A percentile compares a stretch with the other conserved stretches of the same genome.
Conservation (phyloP, 2,329 filamentous ascomycete genomes). For the Cladosporium sp. region DNA sequence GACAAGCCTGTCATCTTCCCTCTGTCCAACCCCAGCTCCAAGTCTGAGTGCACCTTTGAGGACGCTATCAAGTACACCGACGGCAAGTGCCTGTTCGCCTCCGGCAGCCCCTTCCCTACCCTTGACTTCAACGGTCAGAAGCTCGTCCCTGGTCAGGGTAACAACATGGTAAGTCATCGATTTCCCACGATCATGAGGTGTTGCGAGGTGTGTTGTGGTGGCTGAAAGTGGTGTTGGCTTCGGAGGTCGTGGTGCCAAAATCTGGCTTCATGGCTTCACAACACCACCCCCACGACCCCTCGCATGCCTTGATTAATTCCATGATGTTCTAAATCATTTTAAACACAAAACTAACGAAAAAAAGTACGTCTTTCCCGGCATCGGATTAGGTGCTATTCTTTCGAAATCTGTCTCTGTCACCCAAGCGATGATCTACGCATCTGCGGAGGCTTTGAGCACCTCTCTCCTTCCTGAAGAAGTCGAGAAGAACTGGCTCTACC, state of each 20-base stretch:
- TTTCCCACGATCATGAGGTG: not conserved
- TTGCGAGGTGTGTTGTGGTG: not conserved
- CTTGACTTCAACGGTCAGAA: conserved; percentile 47
- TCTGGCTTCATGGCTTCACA: not conserved
- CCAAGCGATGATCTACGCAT: conserved; percentile 95
- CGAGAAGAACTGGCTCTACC: conserved; percentile 78
- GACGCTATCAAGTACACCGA: conserved; percentile 88
- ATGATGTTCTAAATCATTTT: not conserved
- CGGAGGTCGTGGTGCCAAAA: not conserved
- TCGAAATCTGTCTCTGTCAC: conserved; percentile 83
- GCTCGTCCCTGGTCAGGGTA: conserved; percentile 58
- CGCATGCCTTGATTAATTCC: not conserved
- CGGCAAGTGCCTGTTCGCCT: conserved; percentile 87
- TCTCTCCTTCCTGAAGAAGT: conserved; percentile 78
- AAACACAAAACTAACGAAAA: not conserved
- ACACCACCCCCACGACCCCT: not conserved
- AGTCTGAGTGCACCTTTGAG: conserved; percentile 97
- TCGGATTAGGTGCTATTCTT: conserved; percentile 88
- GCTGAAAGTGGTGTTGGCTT: not conserved
- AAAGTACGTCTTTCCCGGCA: conserved; percentile 80
- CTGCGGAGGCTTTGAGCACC: conserved; percentile 73
- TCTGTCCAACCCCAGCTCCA: conserved; percentile 90
- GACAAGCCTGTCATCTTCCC: conserved; percentile 77
- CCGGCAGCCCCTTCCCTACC: conserved; percentile 83
- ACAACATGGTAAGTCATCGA: conserved; percentile 50